Base-by-base conservation (phyloP, 116 monocot genomes). In the Dioscorea cayenensis region DNA sequence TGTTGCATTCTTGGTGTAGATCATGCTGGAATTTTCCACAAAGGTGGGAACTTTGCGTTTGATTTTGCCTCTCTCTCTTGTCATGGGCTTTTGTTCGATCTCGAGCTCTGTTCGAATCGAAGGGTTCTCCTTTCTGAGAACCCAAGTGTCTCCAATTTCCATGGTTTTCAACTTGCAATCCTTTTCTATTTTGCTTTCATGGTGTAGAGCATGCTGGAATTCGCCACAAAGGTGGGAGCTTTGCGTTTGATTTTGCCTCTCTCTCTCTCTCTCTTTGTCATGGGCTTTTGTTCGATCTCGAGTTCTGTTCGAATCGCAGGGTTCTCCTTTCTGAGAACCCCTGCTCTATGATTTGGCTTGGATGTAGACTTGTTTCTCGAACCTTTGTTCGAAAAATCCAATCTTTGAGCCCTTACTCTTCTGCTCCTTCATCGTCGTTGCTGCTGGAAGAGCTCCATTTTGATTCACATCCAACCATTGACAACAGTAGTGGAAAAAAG, bases 351-450 rank as follows among this genome's bases (percentile, higher is more conserved):
- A 65, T 9, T 12, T 17, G 29, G 35, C 28, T 35, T 29, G 5
- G 5, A 32, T 17, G 6, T 9, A 25, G 65, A 16, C 32, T 36
- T 7, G 13, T 65, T 6, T 25, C 14, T 19, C 65, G 65, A 65
- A 29, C 65, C 27, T 14, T 65, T 20, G n/a, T 66, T 43, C n/a
- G 19, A 66, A 43, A 66, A 17, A 66, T 38, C 20, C 66, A 8
- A 38, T 66, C 38, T 66, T 65, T 65, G 65, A 65, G 35, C 9
- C 35, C 36, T 29, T 65, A 35, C 65, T 35, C 65, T 35, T 29
- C 65, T 29, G 65, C 35, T 36, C 35, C 65, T 36, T 65, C 35
- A 13, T 36, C 35, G 65, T 16, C 55, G 23, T 62, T 65, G 65
- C 35, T 65, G 4, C 35, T 65, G 4, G 28, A 14, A 32, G 65